These are phyloP conservation scores for Salmacisia buchloeana DNA, from an alignment of 1,284 basidiomycete genomes.

Conservation along the genomic window DNA sequence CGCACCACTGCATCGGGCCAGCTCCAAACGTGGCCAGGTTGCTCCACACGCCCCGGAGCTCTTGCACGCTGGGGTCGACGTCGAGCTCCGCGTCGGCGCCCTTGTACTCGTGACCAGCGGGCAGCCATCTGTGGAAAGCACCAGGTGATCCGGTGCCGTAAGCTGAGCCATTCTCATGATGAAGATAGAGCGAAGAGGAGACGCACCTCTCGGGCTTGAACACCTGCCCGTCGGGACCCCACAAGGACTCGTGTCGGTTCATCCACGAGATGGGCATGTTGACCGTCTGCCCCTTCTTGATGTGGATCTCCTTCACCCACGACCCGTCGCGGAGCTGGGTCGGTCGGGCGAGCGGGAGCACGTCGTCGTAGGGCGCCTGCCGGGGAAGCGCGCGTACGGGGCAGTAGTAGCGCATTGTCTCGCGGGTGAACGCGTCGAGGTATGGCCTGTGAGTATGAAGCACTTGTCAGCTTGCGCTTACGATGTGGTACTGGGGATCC, in stretches of 20 bases:
- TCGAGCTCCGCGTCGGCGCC: too few species aligned
- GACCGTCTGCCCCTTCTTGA: neutral
- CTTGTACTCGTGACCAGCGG: too few species aligned
- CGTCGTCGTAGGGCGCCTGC: neutral
- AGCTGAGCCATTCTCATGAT: too few species aligned
- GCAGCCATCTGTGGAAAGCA: too few species aligned
- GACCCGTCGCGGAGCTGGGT: neutral
- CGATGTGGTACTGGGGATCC: neutral
- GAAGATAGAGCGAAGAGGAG: neutral
- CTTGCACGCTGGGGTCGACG: too few species aligned
- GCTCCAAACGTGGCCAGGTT: too few species aligned
- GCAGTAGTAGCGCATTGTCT: slow-evolving; percentile 1
- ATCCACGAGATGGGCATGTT: neutral
- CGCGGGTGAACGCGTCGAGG: neutral
- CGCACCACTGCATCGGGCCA: too few species aligned
- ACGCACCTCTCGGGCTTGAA: too few species aligned
- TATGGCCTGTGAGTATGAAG: neutral
- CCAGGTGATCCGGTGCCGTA: too few species aligned
- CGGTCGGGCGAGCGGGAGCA: neutral
- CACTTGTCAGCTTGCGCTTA: neutral
- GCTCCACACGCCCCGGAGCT: too few species aligned
- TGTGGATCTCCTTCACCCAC: neutral
- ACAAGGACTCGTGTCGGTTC: neutral
- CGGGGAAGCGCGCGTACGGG: neutral
- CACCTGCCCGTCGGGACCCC: too few species aligned